These are phyloP conservation scores for Anethum foeniculum DNA, from an alignment of 140 eudicot species.

Conservation along the genomic window DNA sequence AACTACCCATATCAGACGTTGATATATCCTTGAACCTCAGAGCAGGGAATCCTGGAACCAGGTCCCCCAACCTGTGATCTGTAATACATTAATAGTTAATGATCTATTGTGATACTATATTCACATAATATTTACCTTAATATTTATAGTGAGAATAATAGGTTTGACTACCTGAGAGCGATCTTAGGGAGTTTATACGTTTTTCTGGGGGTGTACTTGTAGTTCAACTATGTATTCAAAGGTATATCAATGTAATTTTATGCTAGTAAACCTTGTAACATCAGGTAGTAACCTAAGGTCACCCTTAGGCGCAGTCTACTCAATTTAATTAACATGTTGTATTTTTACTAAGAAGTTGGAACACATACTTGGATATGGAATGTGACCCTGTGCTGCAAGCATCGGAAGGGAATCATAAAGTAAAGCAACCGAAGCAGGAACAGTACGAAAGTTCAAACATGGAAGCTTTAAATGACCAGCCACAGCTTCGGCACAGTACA, in stretches of 20 bases:
- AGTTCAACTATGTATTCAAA: too few species aligned
- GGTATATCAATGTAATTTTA: too few species aligned
- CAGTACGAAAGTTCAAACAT: constrained; percentile 11
- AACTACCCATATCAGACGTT: constrained; percentile 7
- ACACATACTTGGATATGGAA: constrained; percentile 16
- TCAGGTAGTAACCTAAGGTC: neutral
- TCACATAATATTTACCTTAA: too few species aligned
- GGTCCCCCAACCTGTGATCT: constrained; percentile 28
- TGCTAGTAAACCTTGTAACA: neutral
- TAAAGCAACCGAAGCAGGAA: neutral
- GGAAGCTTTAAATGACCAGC: constrained; percentile 18
- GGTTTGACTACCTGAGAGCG: neutral
- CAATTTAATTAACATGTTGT: neutral
- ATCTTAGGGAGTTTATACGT: neutral
- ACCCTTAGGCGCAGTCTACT: neutral
- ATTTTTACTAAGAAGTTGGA: neutral
- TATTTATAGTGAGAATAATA: too few species aligned
- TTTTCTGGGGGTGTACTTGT: neutral
- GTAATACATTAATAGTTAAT: neutral
- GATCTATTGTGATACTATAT: too few species aligned
- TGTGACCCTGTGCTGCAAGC: constrained; percentile 13
- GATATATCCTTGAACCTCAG: constrained; percentile 37
- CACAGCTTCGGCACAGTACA: constrained; percentile 18
- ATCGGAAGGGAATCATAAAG: neutral
- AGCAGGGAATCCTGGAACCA: constrained; percentile 26